phyloP scores from a whole-genome alignment of 179 eudicot species.

The Camellia oleifera region DNA sequence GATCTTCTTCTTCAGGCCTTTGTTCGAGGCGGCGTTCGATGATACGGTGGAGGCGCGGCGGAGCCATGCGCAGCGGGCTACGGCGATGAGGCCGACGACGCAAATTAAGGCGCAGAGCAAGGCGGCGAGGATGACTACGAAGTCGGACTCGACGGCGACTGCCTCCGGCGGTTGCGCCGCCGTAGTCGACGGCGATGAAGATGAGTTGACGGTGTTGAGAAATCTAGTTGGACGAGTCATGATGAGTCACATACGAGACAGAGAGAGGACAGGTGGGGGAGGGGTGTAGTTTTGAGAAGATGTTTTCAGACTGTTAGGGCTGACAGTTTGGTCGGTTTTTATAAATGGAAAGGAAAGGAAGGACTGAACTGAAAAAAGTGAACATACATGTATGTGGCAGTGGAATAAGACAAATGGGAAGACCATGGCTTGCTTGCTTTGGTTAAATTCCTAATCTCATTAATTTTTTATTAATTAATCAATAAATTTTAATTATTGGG shows the following conservation, averaged over 20 bases:
- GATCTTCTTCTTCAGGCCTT: conserved; percentile 61
- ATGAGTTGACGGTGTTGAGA: conserved; percentile 4
- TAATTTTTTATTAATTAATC: too few species aligned
- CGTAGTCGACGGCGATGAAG: not conserved
- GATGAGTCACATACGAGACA: not conserved
- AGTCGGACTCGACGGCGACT: conserved; percentile 42
- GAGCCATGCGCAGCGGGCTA: conserved; percentile 69
- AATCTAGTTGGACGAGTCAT: conserved; percentile 12
- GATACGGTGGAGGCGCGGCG: conserved; percentile 34
- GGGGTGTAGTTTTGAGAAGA: not conserved
- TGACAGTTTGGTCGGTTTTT: too few species aligned
- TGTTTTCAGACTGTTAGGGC: not conserved
- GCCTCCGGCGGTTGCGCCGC: conserved; percentile 16
- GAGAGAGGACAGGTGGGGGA: not conserved
- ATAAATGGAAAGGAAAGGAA: too few species aligned
- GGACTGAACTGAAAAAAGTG: too few species aligned
- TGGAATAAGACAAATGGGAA: too few species aligned
- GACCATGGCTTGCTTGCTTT: too few species aligned
- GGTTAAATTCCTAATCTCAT: too few species aligned
- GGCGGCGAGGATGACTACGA: conserved; percentile 65
- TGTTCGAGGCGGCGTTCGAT: conserved; percentile 24
- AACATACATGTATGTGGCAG: too few species aligned
- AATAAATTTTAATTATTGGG: too few species aligned
- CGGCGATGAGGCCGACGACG: conserved; percentile 63
- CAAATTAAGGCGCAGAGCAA: conserved; percentile 68